phyloP scores from a whole-genome alignment of 768 basidiomycete species.

The Lentinula aciculospora region DNA sequence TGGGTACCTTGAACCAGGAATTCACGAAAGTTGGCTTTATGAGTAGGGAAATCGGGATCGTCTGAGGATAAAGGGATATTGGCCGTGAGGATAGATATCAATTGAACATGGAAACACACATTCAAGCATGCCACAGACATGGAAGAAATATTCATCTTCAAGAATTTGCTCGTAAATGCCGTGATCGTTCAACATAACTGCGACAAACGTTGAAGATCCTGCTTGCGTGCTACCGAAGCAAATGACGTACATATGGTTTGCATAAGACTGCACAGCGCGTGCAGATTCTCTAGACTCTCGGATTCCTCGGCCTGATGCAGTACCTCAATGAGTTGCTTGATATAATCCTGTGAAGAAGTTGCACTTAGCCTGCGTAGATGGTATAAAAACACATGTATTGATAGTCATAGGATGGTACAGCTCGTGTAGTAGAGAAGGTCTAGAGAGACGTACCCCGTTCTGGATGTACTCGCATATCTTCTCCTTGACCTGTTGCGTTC shows the following conservation, averaged over 20 bases:
- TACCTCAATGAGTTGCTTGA: slow-evolving; percentile 80
- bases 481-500: slow-evolving; percentile 72
- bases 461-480: slow-evolving; percentile 88
- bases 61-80: slow-evolving; percentile 42
- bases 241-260: slow-evolving; percentile 85
- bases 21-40: slow-evolving; percentile 96
- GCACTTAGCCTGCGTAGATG: slow-evolving; percentile 1
- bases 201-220: slow-evolving; percentile 5
- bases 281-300: slow-evolving; percentile 85
- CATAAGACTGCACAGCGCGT: slow-evolving; percentile 87
- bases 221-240: not conserved
- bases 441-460: slow-evolving; percentile 54
- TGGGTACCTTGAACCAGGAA: slow-evolving; percentile 80
- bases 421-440: slow-evolving; percentile 7
- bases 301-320: slow-evolving; percentile 88
- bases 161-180: slow-evolving; percentile 91
- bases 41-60: slow-evolving; percentile 93
- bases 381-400: slow-evolving; percentile 6
- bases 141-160: slow-evolving; percentile 87
- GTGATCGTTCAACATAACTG: slow-evolving; percentile 95
- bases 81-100: slow-evolving; percentile 9
- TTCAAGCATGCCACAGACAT: slow-evolving; percentile 94
- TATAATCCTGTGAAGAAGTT: slow-evolving; percentile 60
- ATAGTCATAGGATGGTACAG: not conserved
- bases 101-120: slow-evolving; percentile 43